phyloP scores from a whole-genome alignment of 768 basidiomycete species.

The Russula virescens region DNA sequence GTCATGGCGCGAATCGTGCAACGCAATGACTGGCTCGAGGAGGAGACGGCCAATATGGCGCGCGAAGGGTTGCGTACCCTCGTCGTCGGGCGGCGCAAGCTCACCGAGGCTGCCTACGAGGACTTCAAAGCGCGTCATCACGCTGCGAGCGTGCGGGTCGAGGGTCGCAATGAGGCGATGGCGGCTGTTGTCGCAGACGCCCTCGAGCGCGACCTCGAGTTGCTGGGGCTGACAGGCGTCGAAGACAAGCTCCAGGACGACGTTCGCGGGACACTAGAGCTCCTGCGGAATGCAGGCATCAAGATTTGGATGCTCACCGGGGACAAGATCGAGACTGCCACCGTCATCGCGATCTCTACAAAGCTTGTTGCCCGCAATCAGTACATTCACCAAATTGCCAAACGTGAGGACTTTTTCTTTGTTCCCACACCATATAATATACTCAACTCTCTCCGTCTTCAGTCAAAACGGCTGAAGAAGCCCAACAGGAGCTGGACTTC shows the following conservation, averaged over 20 bases:
- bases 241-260: conserved; percentile 99
- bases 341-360: conserved; percentile 96
- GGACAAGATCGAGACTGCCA: conserved; percentile 98
- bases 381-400: conserved; percentile 95
- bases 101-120: conserved; percentile 61
- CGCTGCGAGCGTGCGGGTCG: conserved; percentile 71
- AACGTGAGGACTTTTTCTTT: conserved; percentile 46
- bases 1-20: conserved; percentile 95
- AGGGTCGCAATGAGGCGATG: conserved; percentile 81
- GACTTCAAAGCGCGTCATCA: conserved; percentile 70
- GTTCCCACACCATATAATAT: neutral
- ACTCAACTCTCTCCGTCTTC: conserved; percentile 11
- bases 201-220: conserved; percentile 85
- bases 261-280: conserved; percentile 87
- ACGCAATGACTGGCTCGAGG: conserved; percentile 97
- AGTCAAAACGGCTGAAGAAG: conserved; percentile 85
- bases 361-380: conserved; percentile 94
- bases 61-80: conserved; percentile 92
- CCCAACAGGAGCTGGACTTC: conserved; percentile 86
- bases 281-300: conserved; percentile 91
- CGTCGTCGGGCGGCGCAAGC: conserved; percentile 79
- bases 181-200: conserved; percentile 62
- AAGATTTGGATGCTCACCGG: conserved; percentile 99
- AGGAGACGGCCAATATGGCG: conserved; percentile 98
- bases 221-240: conserved; percentile 94